Evolutionary conservation across 345 rosid species (phyloP), one percentile per base, ranked within the genome.

Genomic region (Sisymbrium irio): DNA sequence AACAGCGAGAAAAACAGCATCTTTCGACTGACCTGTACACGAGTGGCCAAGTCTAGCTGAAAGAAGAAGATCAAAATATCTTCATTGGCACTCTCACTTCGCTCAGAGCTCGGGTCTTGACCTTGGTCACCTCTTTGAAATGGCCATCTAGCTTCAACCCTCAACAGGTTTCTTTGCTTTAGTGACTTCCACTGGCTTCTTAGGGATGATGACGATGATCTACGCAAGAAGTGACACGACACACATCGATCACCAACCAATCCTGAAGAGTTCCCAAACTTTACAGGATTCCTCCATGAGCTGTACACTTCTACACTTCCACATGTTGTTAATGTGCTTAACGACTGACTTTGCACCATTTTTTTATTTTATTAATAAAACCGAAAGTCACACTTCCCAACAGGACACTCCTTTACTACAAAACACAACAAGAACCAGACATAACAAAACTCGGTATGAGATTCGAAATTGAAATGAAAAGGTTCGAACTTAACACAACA

Each of bases 11-110:
- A 32, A 57, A 17, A 0, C 2, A 7, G 22, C 28, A 2, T 46
- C 14, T 46, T 14, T 3, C 13, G 13, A 0, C 42, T 18, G 19
- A 93, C 98, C 98, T 94, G 96, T 1, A 94, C 95, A 78, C 92
- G 95, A 72, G 95, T 89, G 12, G 87, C 88, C 78, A 94, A 83
- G 71, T 91, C 96, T 5, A 94, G 78, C 85, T 89, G 95, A 67
- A 91, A 94, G 83, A 89, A 88, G 84, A 94, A 94, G 70, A 94
- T 84, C 75, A 91, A 74, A 39, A 91, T 87, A 77, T 94, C 98
- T 79, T 94, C 97, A 71, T 94, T 91, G 4, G 96, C 92, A 71
- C 83, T 83, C 82, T 94, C 98, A 49, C 98, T 91, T 13, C 85
- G 83, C 79, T 94, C 96, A 35, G 82, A 79, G 72, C 72, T 85